Evolutionary conservation across 192 early-diverging fungal species (phyloP), one percentile per base, ranked within the genome.

Genomic region (Entophlyctis luteolus): DNA sequence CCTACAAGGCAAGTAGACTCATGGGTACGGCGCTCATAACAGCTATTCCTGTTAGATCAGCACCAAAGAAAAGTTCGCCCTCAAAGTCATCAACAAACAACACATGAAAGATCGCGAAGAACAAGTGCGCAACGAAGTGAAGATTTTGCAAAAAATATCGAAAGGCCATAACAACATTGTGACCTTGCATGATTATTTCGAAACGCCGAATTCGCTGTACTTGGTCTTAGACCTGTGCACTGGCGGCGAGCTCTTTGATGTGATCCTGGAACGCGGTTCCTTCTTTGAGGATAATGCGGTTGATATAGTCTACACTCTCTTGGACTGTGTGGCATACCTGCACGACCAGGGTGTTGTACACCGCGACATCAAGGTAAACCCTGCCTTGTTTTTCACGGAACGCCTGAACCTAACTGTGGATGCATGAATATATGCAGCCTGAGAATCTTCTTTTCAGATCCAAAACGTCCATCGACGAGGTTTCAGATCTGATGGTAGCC

Each of bases 41-140:
- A 12, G 29, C 55, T 22, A 14, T 54, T 0, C 49, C 4, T 23
- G 14, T 33, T 56, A 58, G 55, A 42, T 89, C 53, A 84, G 81
- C n/a, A 86, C 88, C 20, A 84, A 87, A 18, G 84, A 88, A 28
- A 80, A 85, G 33, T 92, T 89, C 22, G 95, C 95, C 0, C 81
- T 95, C 65, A 98, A 98, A 77, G 86, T 98, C 42, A 96, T 98
- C 76, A 86, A 84, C 72, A 96, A 96, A 72, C 82, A 86, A 55
- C 84, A 87, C 10, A 87, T 95, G 60, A 84, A 72, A 28, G 88
- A 87, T 45, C 86, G 94, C 54, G 91, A 89, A 65, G 80, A 88
- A 33, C 91, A 96, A 88, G 92, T 98, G 6, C 68, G 87, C 38
- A 90, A 91, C 73, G 95, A 98, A 76, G 92, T 98, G 73, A 79